Evolutionary conservation across 2,329 filamentous ascomycete genomes (phyloP).

Genomic region (Penicillium sp.): DNA sequence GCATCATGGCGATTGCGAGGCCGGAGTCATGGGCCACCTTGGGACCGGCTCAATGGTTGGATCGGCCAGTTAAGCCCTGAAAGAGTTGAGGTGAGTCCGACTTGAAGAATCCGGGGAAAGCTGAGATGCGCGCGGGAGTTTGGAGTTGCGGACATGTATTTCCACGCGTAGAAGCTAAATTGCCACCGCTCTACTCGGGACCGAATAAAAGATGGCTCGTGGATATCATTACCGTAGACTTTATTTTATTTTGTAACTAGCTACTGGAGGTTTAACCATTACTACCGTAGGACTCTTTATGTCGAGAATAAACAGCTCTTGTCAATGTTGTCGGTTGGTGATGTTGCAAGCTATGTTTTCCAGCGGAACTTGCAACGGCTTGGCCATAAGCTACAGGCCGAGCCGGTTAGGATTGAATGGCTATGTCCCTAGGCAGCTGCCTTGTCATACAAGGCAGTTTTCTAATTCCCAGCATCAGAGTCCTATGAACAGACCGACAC

Average conservation of each 20-base stretch:
- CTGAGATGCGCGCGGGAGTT: constrained; percentile 8
- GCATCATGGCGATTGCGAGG: constrained; percentile 30
- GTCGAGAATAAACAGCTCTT: too few species aligned
- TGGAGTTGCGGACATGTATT: not conserved
- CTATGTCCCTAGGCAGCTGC: constrained; percentile 4
- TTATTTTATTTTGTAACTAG: not conserved
- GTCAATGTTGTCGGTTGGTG: too few species aligned
- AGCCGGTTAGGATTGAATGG: too few species aligned
- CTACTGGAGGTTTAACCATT: not conserved
- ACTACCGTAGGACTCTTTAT: too few species aligned
- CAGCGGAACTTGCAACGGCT: too few species aligned
- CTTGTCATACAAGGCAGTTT: not conserved
- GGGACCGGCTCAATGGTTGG: not conserved
- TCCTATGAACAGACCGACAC: not conserved
- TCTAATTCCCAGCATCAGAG: not conserved
- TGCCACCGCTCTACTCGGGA: constrained; percentile 2
- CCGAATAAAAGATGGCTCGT: too few species aligned
- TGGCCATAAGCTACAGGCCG: too few species aligned
- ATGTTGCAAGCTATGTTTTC: too few species aligned
- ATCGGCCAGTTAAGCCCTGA: constrained; percentile 1
- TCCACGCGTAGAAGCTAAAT: not conserved
- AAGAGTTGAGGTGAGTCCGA: not conserved
- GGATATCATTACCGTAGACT: too few species aligned
- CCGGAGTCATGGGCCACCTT: constrained; percentile 15
- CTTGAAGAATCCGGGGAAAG: constrained; percentile 19